These are phyloP conservation scores for Parachaetomium inaequale DNA, from an alignment of 495 filamentous ascomycete genomes.

Conservation along the genomic window DNA sequence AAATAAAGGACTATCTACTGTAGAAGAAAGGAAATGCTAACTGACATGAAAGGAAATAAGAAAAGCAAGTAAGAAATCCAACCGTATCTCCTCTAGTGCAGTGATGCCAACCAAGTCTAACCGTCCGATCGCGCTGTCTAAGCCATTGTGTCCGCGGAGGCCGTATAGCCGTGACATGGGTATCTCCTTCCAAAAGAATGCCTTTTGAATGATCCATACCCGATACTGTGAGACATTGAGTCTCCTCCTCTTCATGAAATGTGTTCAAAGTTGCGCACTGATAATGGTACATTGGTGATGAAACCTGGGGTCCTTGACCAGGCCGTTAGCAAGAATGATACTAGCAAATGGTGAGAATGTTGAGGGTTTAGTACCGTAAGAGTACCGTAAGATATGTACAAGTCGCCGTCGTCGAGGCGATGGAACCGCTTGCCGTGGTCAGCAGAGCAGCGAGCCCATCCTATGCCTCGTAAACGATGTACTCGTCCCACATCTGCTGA, in stretches of 20 bases:
- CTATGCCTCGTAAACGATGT: not conserved
- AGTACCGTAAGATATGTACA: not conserved
- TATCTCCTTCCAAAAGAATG: no score
- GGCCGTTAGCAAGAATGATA: not conserved
- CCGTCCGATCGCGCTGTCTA: not conserved
- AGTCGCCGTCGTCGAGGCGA: not conserved
- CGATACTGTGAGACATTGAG: not conserved
- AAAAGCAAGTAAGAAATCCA: not conserved
- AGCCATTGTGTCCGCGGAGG: not conserved
- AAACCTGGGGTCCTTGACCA: not conserved
- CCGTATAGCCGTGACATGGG: no score
- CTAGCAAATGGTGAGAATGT: not conserved
- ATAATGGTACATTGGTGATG: not conserved
- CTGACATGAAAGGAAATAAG: not conserved
- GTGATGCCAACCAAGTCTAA: slow-evolving; percentile 5
- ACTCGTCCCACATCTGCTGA: not conserved
- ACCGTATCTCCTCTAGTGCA: not conserved
- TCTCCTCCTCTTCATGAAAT: not conserved
- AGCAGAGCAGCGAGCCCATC: not conserved
- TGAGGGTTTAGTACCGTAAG: not conserved
- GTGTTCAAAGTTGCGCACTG: not conserved
- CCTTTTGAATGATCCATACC: not conserved
- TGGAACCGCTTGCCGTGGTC: not conserved
- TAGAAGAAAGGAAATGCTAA: not conserved
- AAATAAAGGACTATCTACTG: not conserved